Evolutionary conservation across 306 rosid genomes (phyloP), one percentile per base, ranked within the genome.

Genomic region (Cucurbita argyrosperma): DNA sequence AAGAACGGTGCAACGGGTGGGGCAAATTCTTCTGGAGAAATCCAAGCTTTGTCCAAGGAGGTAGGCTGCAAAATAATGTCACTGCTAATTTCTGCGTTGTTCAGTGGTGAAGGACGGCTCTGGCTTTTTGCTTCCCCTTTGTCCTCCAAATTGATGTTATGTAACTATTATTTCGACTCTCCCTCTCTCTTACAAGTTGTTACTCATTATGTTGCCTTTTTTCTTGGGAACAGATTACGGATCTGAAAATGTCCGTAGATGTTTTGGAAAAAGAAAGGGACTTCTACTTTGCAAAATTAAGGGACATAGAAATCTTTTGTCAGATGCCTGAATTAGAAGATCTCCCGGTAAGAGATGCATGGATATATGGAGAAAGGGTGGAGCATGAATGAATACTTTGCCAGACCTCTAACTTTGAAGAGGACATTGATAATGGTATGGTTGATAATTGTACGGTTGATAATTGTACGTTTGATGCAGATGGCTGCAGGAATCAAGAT

Each of bases 221-320:
- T 74, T 51, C 35, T 60, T 51, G 62, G 64, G 74, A 0, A 50
- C 89, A 95, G 99, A 77, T 95, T 77, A 80, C 89, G 23, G 97
- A 89, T 76, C 97, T 95, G 72, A 95, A 89, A 82, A 76, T 87
- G 51, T 91, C 96, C 3, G 89, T 95, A 75, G 96, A 95, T 87
- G 81, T 84, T 60, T 78, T 95, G 89, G 99, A 95, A 78, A 95
- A 95, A 80, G 99, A 95, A 81, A 78, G 99, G 78, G 99, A 95
- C 76, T 95, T 95, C 58, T 95, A 95, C 89, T 95, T 95, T 52
- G 92, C 92, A 68, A 94, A 94, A 78, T 80, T 94, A 79, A 82
- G 99, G 86, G 99, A 94, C 78, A 80, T 94, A 52, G 99, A 94
- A 85, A 87, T 94, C 80, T 90, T 94, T 49, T 94, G 99, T 68